Evolutionary conservation across 495 filamentous ascomycete genomes (phyloP).

Genomic region (Hyaloscypha hepaticicola): DNA sequence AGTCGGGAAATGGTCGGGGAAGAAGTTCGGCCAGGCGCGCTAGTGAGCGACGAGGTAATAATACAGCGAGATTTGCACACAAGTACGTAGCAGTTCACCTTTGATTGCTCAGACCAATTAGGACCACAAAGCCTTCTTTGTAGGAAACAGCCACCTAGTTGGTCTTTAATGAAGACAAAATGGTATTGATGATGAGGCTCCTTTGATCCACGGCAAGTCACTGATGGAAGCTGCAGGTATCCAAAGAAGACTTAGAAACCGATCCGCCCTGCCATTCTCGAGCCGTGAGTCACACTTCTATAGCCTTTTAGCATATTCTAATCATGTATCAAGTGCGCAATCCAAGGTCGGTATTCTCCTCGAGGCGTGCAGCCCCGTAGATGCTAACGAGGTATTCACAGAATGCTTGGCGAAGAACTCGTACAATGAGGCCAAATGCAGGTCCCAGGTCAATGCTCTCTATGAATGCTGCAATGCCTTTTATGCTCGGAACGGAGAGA

Average conservation of each 20-base stretch:
- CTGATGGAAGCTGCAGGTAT: constrained; percentile 7
- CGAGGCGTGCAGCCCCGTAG: background rate
- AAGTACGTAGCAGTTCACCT: background rate
- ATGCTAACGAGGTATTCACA: constrained; percentile 33
- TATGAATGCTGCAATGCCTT: constrained; percentile 94
- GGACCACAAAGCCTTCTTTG: background rate
- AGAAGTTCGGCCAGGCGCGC: background rate
- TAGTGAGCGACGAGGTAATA: background rate
- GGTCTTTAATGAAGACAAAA: background rate
- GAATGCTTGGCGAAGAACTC: constrained; percentile 81
- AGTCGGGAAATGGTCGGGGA: constrained; percentile 15
- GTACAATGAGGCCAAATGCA: constrained; percentile 87
- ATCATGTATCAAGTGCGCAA: constrained; percentile 63
- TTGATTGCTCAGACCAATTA: background rate
- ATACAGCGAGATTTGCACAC: background rate
- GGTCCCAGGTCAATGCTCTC: constrained; percentile 77
- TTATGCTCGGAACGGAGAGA: constrained; percentile 77
- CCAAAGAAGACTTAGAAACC: constrained; percentile 24
- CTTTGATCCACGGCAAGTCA: constrained; percentile 1
- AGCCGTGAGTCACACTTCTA: constrained; percentile 61
- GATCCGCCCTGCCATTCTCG: constrained; percentile 68
- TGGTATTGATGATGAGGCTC: background rate
- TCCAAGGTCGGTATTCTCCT: constrained; percentile 63
- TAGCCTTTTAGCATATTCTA: background rate
- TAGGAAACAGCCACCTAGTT: background rate